phyloP scores from a whole-genome alignment of 768 basidiomycete genomes.

The Hygrophorus russula region DNA sequence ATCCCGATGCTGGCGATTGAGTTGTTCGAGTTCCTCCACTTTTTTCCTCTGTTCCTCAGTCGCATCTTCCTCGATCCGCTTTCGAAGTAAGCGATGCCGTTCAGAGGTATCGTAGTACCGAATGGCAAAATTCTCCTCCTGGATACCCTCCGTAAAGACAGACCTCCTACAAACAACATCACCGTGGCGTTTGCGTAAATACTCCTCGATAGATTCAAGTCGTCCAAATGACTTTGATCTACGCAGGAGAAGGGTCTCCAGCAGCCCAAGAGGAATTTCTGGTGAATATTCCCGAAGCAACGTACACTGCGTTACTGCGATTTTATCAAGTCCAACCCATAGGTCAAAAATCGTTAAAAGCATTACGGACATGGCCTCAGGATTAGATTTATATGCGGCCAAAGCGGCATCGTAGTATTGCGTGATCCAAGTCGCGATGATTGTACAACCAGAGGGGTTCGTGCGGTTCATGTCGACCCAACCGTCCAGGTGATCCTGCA shows the following conservation, averaged over 20 bases:
- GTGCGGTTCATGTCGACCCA: constrained; percentile 19
- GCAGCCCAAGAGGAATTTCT: constrained; percentile 24
- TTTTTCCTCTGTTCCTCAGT: constrained; percentile 10
- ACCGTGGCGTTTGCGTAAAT: constrained; percentile 20
- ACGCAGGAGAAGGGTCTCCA: constrained; percentile 32
- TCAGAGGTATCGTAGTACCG: constrained; percentile 21
- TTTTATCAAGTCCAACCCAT: constrained; percentile 35
- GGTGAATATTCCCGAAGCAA: constrained; percentile 34
- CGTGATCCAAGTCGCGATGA: constrained; percentile 16
- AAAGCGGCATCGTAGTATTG: constrained; percentile 17
- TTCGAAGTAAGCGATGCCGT: constrained; percentile 13
- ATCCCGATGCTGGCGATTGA: constrained; percentile 12
- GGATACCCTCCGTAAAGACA: constrained; percentile 19
- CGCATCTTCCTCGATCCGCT: constrained; percentile 19
- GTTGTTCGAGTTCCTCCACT: constrained; percentile 13
- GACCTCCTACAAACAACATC: constrained; percentile 13
- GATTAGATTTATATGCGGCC: constrained; percentile 19
- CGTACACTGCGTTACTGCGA: constrained; percentile 21
- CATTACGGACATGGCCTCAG: constrained; percentile 31
- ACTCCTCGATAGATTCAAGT: constrained; percentile 14
- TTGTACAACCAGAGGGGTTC: constrained; percentile 9
- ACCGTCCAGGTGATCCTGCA: constrained; percentile 17
- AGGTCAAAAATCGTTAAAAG: constrained; percentile 33
- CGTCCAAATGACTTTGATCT: constrained; percentile 17
- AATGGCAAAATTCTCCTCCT: constrained; percentile 17